phyloP scores from a whole-genome alignment of 2,329 filamentous ascomycete species.

The Dactylellina leptospora region DNA sequence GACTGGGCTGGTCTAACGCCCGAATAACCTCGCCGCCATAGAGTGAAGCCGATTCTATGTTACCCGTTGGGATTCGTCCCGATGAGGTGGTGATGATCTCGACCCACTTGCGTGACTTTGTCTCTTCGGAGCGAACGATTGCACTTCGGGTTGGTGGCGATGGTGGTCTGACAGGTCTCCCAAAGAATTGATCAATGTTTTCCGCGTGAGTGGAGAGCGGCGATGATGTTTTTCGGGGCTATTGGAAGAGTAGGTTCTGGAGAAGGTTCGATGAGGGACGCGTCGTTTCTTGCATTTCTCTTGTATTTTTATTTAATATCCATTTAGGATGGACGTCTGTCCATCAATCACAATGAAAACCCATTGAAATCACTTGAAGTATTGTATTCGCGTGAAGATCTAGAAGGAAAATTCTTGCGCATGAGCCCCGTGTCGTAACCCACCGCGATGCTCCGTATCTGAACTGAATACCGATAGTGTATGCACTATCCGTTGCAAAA shows the following conservation, averaged over 20 bases:
- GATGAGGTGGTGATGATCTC: slow-evolving; percentile 54
- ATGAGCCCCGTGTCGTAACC: no score
- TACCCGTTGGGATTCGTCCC: slow-evolving; percentile 29
- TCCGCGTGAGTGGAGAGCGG: background rate
- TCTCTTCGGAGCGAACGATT: slow-evolving; percentile 41
- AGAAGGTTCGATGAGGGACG: slow-evolving; percentile 19
- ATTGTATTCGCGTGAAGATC: no score
- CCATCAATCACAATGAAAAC: no score
- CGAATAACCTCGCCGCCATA: slow-evolving; percentile 52
- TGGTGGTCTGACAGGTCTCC: slow-evolving; percentile 53
- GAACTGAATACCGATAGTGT: no score
- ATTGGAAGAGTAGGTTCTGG: slow-evolving; percentile 27
- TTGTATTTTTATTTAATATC: no score
- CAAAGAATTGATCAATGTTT: slow-evolving; percentile 7
- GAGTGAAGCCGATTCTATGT: slow-evolving; percentile 53
- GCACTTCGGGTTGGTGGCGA: slow-evolving; percentile 52
- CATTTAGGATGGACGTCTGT: no score
- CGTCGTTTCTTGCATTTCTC: slow-evolving; percentile 19
- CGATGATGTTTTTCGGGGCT: slow-evolving; percentile 11
- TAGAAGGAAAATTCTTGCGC: no score
- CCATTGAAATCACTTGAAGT: no score
- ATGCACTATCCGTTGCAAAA: no score
- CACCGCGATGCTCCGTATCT: no score
- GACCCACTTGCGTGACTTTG: slow-evolving; percentile 51
- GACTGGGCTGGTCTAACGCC: slow-evolving; percentile 50